A percentile compares a stretch with the other conserved stretches of the same genome.
phyloP scores from a whole-genome alignment of 2,329 filamentous ascomycete genomes.

The Purpureocillium takamizusanense region DNA sequence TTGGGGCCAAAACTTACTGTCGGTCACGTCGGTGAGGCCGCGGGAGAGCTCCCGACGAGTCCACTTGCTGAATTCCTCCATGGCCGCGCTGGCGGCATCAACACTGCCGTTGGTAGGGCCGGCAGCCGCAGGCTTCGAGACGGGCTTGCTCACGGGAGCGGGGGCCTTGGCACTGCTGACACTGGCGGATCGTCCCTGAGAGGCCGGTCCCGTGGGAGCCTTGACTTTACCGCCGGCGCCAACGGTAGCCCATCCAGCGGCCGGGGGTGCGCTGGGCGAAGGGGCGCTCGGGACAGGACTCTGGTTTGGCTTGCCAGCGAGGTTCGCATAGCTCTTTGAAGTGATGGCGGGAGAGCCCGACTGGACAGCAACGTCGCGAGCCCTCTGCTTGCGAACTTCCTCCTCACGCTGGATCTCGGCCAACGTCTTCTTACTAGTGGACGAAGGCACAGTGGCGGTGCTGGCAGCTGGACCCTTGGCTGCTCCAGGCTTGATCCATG shows the following conservation, averaged over 20 bases:
- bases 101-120: conserved; percentile 29
- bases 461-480: conserved; percentile 26
- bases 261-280: conserved; percentile 27
- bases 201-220: conserved; percentile 51
- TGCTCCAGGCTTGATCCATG: conserved; percentile 58
- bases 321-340: conserved; percentile 88
- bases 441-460: conserved; percentile 9
- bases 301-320: conserved; percentile 65
- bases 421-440: conserved; percentile 70
- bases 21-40: conserved; percentile 49
- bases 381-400: conserved; percentile 68
- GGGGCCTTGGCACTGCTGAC: conserved; percentile 30
- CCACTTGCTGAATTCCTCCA: conserved; percentile 95
- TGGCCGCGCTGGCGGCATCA: conserved; percentile 40
- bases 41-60: conserved; percentile 68
- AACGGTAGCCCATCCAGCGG: conserved; percentile 79
- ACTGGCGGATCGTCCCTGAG: conserved; percentile 37
- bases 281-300: conserved; percentile 22
- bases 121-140: conserved; percentile 34
- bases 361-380: conserved; percentile 41
- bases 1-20: conserved; percentile 33
- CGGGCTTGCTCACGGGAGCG: conserved; percentile 40
- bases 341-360: conserved; percentile 36
- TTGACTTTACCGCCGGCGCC: conserved; percentile 91
- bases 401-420: conserved; percentile 97